Evolutionary conservation across 177 flowering plant species (phyloP), one percentile per base, ranked within the genome.

Genomic region (Vitis hybrid): DNA sequence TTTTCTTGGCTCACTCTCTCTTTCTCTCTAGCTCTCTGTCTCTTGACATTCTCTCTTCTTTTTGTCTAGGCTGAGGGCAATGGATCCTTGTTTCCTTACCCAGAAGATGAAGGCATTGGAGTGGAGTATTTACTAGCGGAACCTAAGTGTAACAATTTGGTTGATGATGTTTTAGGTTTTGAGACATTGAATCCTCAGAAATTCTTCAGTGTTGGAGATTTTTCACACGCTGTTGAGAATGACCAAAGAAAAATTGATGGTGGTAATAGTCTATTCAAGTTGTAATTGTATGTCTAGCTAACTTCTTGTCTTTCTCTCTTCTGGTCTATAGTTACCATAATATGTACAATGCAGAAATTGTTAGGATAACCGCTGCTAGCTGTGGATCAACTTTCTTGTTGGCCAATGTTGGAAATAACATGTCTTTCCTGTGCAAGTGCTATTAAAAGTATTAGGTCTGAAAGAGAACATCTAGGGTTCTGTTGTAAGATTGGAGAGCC

Each of bases 61-160:
- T 55, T 72, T 58, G 53, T 63, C 18, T 63, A 80, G 83, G 77
- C 73, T 72, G 78, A 80, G 68, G 78, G 64, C 57, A 79, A 82
- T 82, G 79, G 75, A 71, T 65, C 81, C 55, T 67, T 68, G 61
- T 60, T 78, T 66, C 66, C 79, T 70, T 73, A 79, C 63, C 70
- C 79, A 63, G 87, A 83, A 68, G 87, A 83, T 69, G 87, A 82
- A 57, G 45, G 77, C 26, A 76, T 73, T 13, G 85, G 79, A 45
- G 68, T 85, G 69, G 82, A 84, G 34, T 77, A 72, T 72, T 79
- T 84, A 56, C 74, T 82, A 66, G 80, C 81, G 49, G 91, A 85
- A 69, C 87, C 88, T 50, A 76, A 74, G 68, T 76, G 70, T 61
- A 79, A 77, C 48, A 64, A 69, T 57, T 65, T 73, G 49, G 63